phyloP scores from a whole-genome alignment of 352 stramenopile species.

The Phytophthora agathidicida region DNA sequence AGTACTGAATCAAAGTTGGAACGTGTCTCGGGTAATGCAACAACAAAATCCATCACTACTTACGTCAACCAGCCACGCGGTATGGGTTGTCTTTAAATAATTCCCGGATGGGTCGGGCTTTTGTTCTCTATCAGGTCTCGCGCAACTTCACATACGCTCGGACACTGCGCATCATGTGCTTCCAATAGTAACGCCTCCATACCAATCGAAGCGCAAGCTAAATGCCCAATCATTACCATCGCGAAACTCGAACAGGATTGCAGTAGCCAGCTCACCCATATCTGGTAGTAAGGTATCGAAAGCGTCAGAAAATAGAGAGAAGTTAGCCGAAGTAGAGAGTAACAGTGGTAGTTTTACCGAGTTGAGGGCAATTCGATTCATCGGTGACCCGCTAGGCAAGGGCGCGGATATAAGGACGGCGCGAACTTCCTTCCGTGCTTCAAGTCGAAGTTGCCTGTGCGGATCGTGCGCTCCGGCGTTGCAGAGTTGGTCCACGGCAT shows the following conservation, averaged over 20 bases:
- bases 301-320: too few relatives aligned
- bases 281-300: too few relatives aligned
- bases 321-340: too few relatives aligned
- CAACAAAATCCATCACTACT: slow-evolving; percentile 17
- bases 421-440: too few relatives aligned
- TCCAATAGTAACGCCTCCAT: neutral
- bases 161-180: neutral
- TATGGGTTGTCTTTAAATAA: neutral
- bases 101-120: neutral
- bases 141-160: neutral
- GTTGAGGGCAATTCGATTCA: too few relatives aligned
- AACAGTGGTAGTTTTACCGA: too few relatives aligned
- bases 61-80: slow-evolving; percentile 1
- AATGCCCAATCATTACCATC: neutral
- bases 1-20: neutral
- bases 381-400: too few relatives aligned
- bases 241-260: slow-evolving; percentile 1
- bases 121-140: slow-evolving; percentile 1
- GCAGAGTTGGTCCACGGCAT: too few relatives aligned
- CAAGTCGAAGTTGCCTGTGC: too few relatives aligned
- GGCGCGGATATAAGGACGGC: too few relatives aligned
- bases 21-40: slow-evolving; percentile 1
- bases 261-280: neutral
- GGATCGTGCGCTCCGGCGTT: too few relatives aligned
- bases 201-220: neutral